Evolutionary conservation across 2,329 filamentous ascomycete genomes (phyloP).

Genomic region (Curvularia verruculosa): DNA sequence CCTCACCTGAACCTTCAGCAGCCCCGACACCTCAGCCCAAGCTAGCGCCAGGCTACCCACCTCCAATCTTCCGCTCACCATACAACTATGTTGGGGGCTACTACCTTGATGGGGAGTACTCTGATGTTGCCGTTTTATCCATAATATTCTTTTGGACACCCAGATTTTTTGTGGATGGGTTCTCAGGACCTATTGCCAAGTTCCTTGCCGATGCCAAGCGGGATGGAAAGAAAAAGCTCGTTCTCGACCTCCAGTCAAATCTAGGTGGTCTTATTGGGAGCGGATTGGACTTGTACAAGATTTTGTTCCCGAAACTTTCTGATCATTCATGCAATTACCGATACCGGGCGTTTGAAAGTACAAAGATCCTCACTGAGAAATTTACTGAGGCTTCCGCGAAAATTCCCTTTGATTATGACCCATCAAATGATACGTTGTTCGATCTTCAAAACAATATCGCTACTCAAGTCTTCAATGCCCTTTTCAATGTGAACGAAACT

Average conservation of each 20-base stretch:
- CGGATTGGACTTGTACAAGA: background rate
- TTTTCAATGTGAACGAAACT: too few relatives aligned
- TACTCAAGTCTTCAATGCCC: slow-evolving; percentile 2
- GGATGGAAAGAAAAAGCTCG: background rate
- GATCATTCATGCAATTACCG: background rate
- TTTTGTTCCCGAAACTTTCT: background rate
- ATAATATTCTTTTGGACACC: background rate
- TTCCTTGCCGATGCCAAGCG: background rate
- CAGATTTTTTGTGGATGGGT: background rate
- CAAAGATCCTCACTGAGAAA: background rate
- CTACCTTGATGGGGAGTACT: background rate
- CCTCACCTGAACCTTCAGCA: background rate
- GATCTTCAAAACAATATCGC: slow-evolving; percentile 42
- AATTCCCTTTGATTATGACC: background rate
- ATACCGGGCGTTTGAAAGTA: background rate
- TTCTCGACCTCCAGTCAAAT: background rate
- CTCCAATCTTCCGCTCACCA: background rate
- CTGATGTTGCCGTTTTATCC: background rate
- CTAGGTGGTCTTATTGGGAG: background rate
- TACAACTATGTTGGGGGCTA: background rate
- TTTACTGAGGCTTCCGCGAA: background rate
- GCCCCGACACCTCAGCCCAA: background rate
- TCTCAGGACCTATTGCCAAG: background rate
- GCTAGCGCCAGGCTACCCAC: background rate
- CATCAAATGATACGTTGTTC: background rate